Base-by-base conservation (phyloP, 371 early-diverging fungal species). In the Umbelopsis sp. region DNA sequence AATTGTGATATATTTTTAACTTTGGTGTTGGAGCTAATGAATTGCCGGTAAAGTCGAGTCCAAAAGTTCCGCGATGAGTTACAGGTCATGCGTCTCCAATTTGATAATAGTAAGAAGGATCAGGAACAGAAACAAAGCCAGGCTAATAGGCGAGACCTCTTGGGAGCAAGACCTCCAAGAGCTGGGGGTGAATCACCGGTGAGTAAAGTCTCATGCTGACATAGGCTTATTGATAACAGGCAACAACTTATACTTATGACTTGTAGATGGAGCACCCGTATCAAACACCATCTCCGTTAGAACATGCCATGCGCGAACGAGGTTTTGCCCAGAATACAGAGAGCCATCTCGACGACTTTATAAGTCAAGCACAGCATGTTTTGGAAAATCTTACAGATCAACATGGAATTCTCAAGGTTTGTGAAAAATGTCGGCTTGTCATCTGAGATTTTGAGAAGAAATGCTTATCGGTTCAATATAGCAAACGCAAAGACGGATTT, bases 341-440 rank as follows among this genome's bases (percentile, higher is more conserved):
- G 32, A 72, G 80, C 22, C 84, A 86, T 32, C 63, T 95, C 45
- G 94, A 94, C 70, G 90, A 91, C 45, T 91, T 86, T 79, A 84
- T 94, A 68, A 72, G 81, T 35, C 90, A 92, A 78, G 94, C 92
- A 65, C 86, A 87, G 50, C 82, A 74, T 4, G 82, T 89, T 3
- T 74, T 95, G 48, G 86, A 88, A 44, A 90, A 94, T 71, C 74
- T 95, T 53, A 86, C 85, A 50, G 92, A 93, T 77, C 95, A 95
- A 69, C 84, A 90, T 65, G 77, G 80, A n/a, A 89, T 88, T 63
- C 79, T 95, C 44, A 95, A 95, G 84, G 92, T 91, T 79, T 69
- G 69, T 44, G 20, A 18, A 46, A 70, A 22, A 50, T 24, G 11
- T 29, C 1, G 1, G 29, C 29, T 29, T 29, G 6, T 37, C 45